These are phyloP conservation scores for Dryadomyces sulphureus DNA, from an alignment of 2,329 filamentous ascomycete genomes.

Conservation along the genomic window DNA sequence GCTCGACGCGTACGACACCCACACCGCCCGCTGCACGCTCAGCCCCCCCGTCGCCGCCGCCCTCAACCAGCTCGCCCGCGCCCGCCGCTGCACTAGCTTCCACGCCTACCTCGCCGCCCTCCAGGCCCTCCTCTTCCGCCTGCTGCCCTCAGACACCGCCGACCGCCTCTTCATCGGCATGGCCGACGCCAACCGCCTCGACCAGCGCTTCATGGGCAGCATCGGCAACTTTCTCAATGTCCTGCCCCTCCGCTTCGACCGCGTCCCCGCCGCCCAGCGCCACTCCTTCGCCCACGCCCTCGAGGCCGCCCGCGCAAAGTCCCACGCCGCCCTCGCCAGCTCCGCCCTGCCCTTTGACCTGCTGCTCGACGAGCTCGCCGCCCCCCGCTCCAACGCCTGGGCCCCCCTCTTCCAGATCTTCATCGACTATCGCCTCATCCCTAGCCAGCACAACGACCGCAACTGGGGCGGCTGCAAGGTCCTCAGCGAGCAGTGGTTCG, in stretches of 20 bases:
- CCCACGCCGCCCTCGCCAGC: constrained; percentile 2
- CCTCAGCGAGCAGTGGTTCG: constrained; percentile 9
- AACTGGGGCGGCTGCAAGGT: constrained; percentile 10
- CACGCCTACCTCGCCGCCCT: constrained; percentile 20
- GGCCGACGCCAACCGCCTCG: constrained; percentile 20
- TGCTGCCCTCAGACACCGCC: constrained; percentile 14
- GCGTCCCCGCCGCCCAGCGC: neutral
- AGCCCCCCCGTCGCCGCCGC: neutral
- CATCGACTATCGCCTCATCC: constrained; percentile 17
- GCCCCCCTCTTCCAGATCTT: constrained; percentile 34
- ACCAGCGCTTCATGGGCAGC: constrained; percentile 12
- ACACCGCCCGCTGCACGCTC: neutral
- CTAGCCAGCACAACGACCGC: neutral
- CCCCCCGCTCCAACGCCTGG: constrained; percentile 21
- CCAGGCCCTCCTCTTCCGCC: constrained; percentile 15
- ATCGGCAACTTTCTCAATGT: constrained; percentile 25
- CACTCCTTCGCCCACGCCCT: neutral
- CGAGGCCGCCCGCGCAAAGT: neutral
- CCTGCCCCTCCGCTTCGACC: constrained; percentile 18
- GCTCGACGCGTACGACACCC: constrained; percentile 3
- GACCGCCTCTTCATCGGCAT: constrained; percentile 23
- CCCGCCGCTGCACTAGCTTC: constrained; percentile 15
- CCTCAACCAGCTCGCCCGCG: neutral
- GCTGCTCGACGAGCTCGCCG: constrained; percentile 19
- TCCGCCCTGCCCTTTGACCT: constrained; percentile 28